These are phyloP conservation scores for Saccharomycopsis fodiens DNA, from an alignment of 805 yeast genomes.

Conservation along the genomic window DNA sequence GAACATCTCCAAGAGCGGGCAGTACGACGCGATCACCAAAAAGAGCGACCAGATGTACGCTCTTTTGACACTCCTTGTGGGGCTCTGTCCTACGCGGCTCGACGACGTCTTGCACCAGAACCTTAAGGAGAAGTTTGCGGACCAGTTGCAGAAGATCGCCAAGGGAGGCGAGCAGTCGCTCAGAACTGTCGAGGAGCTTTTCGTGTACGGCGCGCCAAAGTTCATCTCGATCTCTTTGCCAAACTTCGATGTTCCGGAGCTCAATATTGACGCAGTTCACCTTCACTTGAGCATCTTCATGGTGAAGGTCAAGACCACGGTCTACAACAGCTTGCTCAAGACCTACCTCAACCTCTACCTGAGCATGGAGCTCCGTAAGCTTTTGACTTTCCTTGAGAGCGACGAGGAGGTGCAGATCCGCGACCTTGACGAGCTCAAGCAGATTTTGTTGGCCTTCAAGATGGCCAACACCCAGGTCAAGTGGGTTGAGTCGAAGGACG, in stretches of 20 bases:
- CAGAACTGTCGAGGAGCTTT: conserved; percentile 37
- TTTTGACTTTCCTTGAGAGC: conserved; percentile 33
- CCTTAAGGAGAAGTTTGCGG: conserved; percentile 41
- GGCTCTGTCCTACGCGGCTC: conserved; percentile 39
- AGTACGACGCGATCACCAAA: conserved; percentile 39
- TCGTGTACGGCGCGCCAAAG: conserved; percentile 41
- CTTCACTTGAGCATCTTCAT: conserved; percentile 38
- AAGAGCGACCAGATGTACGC: conserved; percentile 47
- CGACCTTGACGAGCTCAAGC: conserved; percentile 31
- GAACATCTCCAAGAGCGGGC: conserved; percentile 35
- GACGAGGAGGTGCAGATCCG: conserved; percentile 27
- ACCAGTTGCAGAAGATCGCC: conserved; percentile 34
- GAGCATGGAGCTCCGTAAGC: conserved; percentile 36
- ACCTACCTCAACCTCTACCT: conserved; percentile 40
- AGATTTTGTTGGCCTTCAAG: conserved; percentile 37
- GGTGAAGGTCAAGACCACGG: conserved; percentile 32
- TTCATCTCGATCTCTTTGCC: conserved; percentile 37
- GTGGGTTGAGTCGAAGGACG: conserved; percentile 29
- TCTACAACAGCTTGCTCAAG: conserved; percentile 35
- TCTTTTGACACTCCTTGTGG: conserved; percentile 37
- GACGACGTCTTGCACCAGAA: conserved; percentile 38
- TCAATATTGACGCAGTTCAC: conserved; percentile 32
- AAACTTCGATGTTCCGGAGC: conserved; percentile 27
- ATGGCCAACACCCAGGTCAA: conserved; percentile 38
- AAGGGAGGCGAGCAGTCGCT: conserved; percentile 37